Evolutionary conservation across 1,284 basidiomycete genomes (phyloP).

Genomic region (Sanguinoderma infundibulare): DNA sequence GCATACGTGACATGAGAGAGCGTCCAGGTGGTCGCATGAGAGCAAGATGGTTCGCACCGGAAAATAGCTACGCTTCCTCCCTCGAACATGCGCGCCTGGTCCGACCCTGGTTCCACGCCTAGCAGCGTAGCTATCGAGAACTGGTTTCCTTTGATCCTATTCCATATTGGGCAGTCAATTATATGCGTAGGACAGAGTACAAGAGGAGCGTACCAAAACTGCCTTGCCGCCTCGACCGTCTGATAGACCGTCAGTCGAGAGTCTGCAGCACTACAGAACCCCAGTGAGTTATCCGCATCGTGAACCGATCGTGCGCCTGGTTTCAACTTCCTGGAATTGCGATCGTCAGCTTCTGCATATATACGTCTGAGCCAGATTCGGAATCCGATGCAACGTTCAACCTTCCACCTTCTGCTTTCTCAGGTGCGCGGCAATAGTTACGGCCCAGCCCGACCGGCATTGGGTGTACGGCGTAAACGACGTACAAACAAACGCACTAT

Average conservation of each 20-base stretch:
- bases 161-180: background rate
- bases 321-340: constrained; percentile 55
- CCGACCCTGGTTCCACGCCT: constrained; percentile 42
- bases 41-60: constrained; percentile 27
- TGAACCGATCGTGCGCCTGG: constrained; percentile 70
- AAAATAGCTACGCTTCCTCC: constrained; percentile 68
- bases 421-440: too few relatives aligned
- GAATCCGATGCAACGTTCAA: too few relatives aligned
- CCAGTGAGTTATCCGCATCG: constrained; percentile 53
- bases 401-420: too few relatives aligned
- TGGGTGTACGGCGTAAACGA: too few relatives aligned
- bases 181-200: background rate
- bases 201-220: constrained; percentile 55
- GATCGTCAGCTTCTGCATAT: background rate
- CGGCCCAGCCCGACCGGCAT: too few relatives aligned
- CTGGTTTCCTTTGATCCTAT: constrained; percentile 75
- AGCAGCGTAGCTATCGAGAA: constrained; percentile 74
- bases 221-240: constrained; percentile 60
- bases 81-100: constrained; percentile 46
- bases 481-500: too few relatives aligned
- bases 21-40: too few relatives aligned
- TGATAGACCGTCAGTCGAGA: constrained; percentile 75
- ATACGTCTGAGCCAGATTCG: background rate
- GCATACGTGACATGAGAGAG: background rate
- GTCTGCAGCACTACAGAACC: constrained; percentile 75